Base-by-base conservation (phyloP, 2,329 filamentous ascomycete species). In the Colletotrichum abscissum region DNA sequence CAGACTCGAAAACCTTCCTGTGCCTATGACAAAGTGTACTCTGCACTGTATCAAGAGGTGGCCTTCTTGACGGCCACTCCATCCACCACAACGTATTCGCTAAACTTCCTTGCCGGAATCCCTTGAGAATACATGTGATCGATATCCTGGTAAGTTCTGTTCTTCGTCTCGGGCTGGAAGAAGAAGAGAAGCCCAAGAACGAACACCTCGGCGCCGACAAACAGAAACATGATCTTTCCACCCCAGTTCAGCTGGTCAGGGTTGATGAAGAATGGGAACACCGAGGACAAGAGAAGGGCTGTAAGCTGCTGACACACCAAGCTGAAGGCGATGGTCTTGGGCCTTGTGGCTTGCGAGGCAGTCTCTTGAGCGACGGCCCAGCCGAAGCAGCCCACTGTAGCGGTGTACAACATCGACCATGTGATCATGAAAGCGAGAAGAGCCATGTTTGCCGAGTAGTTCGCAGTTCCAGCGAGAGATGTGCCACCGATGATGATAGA, bases 81-180 rank as follows among this genome's bases (percentile, higher is more conserved):
- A 5, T 49, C 42, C 8, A 49, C 19, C 42, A 49, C 42, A 22
- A 49, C 42, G 42, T 49, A 49, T 4, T 49, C 42, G 42, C 42
- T 49, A 5, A 49, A 49, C 42, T 49, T 49, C 8, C 42, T 49
- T 22, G 42, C 16, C 7, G 42, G 42, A 19, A 49, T 11, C 3
- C 74, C 72, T 22, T 77, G 63, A 0, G 77, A 75, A 60, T 80
- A 80, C 55, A 80, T 38, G 26, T 73, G 75, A 24, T 83, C 81
- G 24, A 82, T 81, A 4, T 83, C 81, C 9, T 79, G 75, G 16
- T 82, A 80, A 1, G 79, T 82, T 26, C 81, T 77, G 76, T 83
- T 82, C 79, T 83, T 83, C 0, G 81, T 83, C 78, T 82, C 81
- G 4, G 81, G 81, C 72, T 83, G 81, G 69, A 82, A 78, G 75